Base-by-base conservation (phyloP, 352 stramenopile genomes). In the Halophytophthora batemanensis region DNA sequence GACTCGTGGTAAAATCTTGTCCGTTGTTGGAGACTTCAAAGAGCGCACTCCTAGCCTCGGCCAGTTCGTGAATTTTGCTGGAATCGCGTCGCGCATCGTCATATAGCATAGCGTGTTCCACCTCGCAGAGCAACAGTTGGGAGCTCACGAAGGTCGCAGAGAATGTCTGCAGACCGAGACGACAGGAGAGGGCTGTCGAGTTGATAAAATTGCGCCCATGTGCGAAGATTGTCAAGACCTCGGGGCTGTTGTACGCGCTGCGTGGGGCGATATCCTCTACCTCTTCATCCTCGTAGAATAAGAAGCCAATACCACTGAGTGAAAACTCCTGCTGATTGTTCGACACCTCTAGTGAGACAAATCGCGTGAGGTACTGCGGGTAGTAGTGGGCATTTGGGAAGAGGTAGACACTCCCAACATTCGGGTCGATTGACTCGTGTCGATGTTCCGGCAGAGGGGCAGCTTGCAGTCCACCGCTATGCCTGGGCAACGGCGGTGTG, bases 271-370 rank as follows among this genome's bases (percentile, higher is more conserved):
- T 80, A 8, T 61, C 63, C 6, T 56, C 48, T 0, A 98, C 69
- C 40, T 69, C 61, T 13, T 91, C 75, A 48, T 98, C 93, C 17
- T 87, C 50, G 34, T 96, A 90, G 62, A 98, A 98, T 18, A 98
- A 57, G 46, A 95, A 99, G 21, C 86, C 86, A 13, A 97, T 76
- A 0, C 93, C 93, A 29, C 63, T 92, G 40, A 91, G 64, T 10
- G 93, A 96, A 50, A 94, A 99, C 50, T 98, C 95, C 59, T 98
- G 90, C 12, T 88, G 86, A 59, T 99, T 98, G 56, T 97, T 98
- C 18, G 87, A 97, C 0, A 98, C 80, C 53, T 99, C 95, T 2
- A 99, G 61, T 0, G 77, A 74, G 5, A 98, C 88, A 8, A 98
- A 56, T n/a, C 86, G 84, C 4, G 71, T 80, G 10, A 80, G 69